A percentile compares a stretch with the other conserved stretches of the same genome.
These are phyloP conservation scores for Xenoacremonium recifei DNA, from an alignment of 2,329 filamentous ascomycete species.

Conservation along the genomic window DNA sequence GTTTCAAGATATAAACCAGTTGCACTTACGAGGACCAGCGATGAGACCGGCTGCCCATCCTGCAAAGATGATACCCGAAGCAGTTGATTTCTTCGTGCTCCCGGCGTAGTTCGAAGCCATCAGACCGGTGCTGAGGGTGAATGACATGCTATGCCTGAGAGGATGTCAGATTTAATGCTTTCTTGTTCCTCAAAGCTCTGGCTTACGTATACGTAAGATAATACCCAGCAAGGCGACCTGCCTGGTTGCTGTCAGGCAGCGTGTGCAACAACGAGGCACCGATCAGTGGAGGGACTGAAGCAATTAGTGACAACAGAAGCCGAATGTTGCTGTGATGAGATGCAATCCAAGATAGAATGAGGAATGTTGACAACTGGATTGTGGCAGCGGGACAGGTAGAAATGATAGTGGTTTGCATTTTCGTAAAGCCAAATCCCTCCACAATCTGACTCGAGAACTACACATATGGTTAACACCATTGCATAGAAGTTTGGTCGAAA, in stretches of 20 bases:
- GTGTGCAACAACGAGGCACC: constrained; percentile 5
- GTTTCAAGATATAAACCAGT: neutral
- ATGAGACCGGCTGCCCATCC: constrained; percentile 12
- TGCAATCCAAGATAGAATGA: constrained; percentile 3
- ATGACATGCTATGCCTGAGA: constrained; percentile 4
- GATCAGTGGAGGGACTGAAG: constrained; percentile 4
- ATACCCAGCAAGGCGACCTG: constrained; percentile 4
- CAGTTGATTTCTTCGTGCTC: constrained; percentile 10
- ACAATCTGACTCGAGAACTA: constrained; percentile 9
- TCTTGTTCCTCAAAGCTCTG: neutral
- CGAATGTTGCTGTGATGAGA: constrained; percentile 6
- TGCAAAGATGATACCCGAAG: constrained; percentile 10
- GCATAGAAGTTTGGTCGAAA: neutral
- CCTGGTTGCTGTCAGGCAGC: constrained; percentile 1
- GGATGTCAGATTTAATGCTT: neutral
- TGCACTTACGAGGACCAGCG: constrained; percentile 10
- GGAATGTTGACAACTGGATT: constrained; percentile 4
- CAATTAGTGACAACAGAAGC: constrained; percentile 1
- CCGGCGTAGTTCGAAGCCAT: constrained; percentile 14
- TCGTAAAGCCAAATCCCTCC: constrained; percentile 2
- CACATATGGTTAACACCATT: no score
- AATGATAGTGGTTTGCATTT: constrained; percentile 2
- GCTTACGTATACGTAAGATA: constrained; percentile 7
- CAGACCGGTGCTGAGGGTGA: constrained; percentile 4
- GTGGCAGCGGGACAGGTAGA: constrained; percentile 6